Conservation (phyloP, 75 land plant species). For the Picea sitchensis region DNA sequence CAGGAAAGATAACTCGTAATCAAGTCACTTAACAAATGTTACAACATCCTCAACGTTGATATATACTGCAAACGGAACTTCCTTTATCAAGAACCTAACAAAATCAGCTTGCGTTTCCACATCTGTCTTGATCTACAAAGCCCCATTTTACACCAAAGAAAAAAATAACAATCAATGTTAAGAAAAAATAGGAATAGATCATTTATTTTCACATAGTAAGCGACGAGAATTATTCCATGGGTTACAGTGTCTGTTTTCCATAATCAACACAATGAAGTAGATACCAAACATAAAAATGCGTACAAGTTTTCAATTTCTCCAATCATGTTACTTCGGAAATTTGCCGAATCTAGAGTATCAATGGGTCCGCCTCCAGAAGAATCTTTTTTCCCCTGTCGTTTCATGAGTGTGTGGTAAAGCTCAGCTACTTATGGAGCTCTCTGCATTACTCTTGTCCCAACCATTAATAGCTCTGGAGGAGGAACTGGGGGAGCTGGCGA, state of each 20-base stretch:
- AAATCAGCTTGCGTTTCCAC: constrained; percentile 74
- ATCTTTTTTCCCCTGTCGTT: constrained; percentile 47
- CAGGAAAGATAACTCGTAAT: constrained; percentile 64
- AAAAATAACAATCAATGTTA: neutral
- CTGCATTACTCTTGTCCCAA: constrained; percentile 31
- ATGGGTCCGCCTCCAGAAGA: constrained; percentile 3
- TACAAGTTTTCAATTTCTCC: constrained; percentile 89
- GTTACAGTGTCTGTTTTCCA: too few species aligned
- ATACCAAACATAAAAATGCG: constrained; percentile 75
- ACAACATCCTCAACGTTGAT: constrained; percentile 64
- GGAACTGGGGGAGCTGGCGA: constrained; percentile 73
- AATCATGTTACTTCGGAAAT: constrained; percentile 61
- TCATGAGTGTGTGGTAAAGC: constrained; percentile 72
- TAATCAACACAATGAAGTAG: neutral
- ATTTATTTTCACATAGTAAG: neutral
- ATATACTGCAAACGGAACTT: constrained; percentile 47
- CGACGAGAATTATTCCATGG: too few species aligned
- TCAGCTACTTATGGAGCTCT: constrained; percentile 85
- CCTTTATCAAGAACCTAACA: constrained; percentile 57
- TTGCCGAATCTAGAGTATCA: constrained; percentile 17
- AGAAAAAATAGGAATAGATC: neutral
- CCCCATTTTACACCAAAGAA: neutral
- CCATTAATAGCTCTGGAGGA: constrained; percentile 7
- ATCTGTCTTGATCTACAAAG: constrained; percentile 63
- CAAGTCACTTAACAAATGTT: constrained; percentile 76